Percentiles rank a stretch among this genome's conserved stretches.
phyloP scores from a whole-genome alignment of 2,329 filamentous ascomycete species.

The Juglanconis sp. region DNA sequence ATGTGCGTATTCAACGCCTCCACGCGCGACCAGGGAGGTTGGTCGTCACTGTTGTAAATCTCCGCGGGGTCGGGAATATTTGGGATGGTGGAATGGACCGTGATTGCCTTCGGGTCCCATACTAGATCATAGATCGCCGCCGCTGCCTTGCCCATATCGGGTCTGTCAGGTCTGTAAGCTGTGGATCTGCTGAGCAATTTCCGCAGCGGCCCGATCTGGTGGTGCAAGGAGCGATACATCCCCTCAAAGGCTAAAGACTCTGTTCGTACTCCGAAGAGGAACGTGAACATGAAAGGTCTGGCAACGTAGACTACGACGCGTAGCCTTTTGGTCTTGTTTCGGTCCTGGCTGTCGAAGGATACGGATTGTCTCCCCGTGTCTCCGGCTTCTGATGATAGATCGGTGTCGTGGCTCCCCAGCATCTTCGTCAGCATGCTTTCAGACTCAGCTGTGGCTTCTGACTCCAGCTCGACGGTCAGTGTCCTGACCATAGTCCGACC shows the following conservation, averaged over 20 bases:
- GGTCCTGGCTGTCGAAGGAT: constrained; percentile 45
- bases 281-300: constrained; percentile 73
- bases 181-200: constrained; percentile 57
- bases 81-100: constrained; percentile 62
- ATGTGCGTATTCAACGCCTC: constrained; percentile 65
- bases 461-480: constrained; percentile 62
- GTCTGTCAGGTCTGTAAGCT: constrained; percentile 52
- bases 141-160: constrained; percentile 31
- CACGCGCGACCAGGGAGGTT: constrained; percentile 51
- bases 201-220: constrained; percentile 57
- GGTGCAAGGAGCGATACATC: constrained; percentile 58
- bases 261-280: constrained; percentile 65
- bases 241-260: constrained; percentile 53
- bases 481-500: constrained; percentile 62
- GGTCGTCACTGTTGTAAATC: constrained; percentile 22
- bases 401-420: constrained; percentile 38
- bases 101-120: constrained; percentile 56
- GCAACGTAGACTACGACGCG: constrained; percentile 71
- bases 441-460: constrained; percentile 33
- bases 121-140: constrained; percentile 59
- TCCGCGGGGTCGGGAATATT: constrained; percentile 54
- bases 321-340: constrained; percentile 54
- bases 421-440: constrained; percentile 46
- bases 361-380: constrained; percentile 15
- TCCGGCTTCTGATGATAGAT: constrained; percentile 12